Base-by-base conservation (phyloP, 139 green algal genomes). In the Volvox africanus region DNA sequence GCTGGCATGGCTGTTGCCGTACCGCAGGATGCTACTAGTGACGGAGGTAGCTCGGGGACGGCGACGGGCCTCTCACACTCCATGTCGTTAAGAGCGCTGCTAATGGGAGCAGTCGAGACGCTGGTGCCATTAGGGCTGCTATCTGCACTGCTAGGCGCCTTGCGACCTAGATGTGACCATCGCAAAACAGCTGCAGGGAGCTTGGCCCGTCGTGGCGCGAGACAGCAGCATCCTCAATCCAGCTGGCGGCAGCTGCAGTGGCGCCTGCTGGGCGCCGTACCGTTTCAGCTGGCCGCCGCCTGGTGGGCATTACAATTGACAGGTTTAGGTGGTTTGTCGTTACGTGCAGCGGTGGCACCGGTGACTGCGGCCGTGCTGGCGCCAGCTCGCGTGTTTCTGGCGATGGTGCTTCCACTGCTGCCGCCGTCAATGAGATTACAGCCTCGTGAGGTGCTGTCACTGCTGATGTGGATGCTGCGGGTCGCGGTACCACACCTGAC, bases 91-190 rank as follows among this genome's bases (percentile, higher is more conserved):
- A 75, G 32, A 16, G 50, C 21, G 50, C n/a, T 86, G 80, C 18
- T 28, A 71, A n/a, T 89, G 67, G 44, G 44, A 37, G 55, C 26
- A 19, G 12, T 71, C 17, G 77, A 73, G 30, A 35, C 75, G 65
- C 92, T 87, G 28, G 80, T 93, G 69, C 80, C 73, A 11, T 19
- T 89, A 50, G 61, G 77, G 75, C 81, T 94, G 88, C 91, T 92
- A 32, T 37, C 85, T 3, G 13, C 88, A 26, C 33, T 89, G n/a
- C 80, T 92, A 36, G 50, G 36, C 26, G 76, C 76, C 1, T 1
- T 82, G 75, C 71, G 71, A 21, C 71, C 71, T 30, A 16, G 71
- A 30, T 2, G 71, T 32, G 71, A 36, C 71, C 1, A 30, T 21
- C 1, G 21, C 35, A 30, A 33, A 1, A 21, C 71, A n/a, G 26